phyloP scores from a whole-genome alignment of 352 stramenopile genomes.

The Globisporangium heterothallicum region DNA sequence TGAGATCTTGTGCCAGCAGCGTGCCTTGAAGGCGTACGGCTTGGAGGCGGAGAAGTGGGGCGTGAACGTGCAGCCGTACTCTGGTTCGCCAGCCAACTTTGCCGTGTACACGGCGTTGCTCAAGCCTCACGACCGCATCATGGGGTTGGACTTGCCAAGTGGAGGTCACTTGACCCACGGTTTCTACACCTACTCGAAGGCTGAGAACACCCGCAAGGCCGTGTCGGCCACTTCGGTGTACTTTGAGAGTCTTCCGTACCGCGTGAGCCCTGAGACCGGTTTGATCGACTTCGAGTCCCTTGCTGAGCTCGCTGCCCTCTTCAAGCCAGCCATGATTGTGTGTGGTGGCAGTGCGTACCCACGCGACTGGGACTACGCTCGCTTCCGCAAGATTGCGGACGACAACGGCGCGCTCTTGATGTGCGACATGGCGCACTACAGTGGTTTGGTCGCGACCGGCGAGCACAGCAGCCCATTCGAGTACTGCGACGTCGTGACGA shows the following conservation, averaged over 20 bases:
- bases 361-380: conserved; percentile 97
- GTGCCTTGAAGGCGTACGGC: conserved; percentile 92
- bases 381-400: conserved; percentile 97
- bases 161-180: conserved; percentile 99
- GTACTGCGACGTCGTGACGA: conserved; percentile 99
- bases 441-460: conserved; percentile 94
- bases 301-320: conserved; percentile 90
- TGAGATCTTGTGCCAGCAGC: conserved; percentile 92
- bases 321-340: conserved; percentile 98
- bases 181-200: conserved; percentile 97
- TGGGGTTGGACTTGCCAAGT: conserved; percentile 98
- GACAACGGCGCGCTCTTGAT: conserved; percentile 96
- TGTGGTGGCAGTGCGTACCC: conserved; percentile 97
- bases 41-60: conserved; percentile 94
- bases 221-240: conserved; percentile 99
- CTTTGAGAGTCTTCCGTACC: conserved; percentile 98
- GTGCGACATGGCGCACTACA: conserved; percentile 99
- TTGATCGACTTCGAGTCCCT: conserved; percentile 98
- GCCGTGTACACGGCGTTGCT: conserved; percentile 98
- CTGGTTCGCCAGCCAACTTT: conserved; percentile 98
- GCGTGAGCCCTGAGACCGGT: conserved; percentile 92
- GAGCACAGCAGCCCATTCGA: conserved; percentile 95
- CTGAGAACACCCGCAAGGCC: conserved; percentile 95
- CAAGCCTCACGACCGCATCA: conserved; percentile 98
- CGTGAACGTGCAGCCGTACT: conserved; percentile 99